phyloP scores from a whole-genome alignment of 202 grass and related monocot species.

The Sporobolus alterniflorus region DNA sequence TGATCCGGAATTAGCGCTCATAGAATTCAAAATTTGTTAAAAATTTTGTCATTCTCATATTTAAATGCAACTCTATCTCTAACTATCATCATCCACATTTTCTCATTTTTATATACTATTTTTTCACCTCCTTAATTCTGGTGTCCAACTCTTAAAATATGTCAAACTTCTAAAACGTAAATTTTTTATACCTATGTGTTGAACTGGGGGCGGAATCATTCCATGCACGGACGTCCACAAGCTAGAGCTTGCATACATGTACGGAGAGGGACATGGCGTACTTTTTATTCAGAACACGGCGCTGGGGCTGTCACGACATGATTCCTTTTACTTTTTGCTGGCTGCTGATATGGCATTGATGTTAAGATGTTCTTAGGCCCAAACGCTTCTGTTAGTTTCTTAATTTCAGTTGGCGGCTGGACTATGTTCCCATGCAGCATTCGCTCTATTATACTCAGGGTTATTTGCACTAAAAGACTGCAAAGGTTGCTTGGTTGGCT shows the following conservation, averaged over 20 bases:
- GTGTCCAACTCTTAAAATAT: too few species aligned
- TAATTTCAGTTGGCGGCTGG: not conserved
- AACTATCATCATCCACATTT: too few species aligned
- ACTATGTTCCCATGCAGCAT: not conserved
- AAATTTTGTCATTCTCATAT: too few species aligned
- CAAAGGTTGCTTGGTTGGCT: not conserved
- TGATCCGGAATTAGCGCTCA: too few species aligned
- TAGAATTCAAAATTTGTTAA: too few species aligned
- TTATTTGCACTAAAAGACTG: not conserved
- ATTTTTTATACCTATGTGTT: not conserved
- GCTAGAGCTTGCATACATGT: not conserved
- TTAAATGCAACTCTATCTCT: too few species aligned
- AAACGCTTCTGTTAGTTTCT: not conserved
- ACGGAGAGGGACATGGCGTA: not conserved
- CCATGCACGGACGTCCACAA: not conserved
- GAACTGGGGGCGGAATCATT: not conserved
- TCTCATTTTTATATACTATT: too few species aligned
- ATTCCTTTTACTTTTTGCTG: too few species aligned
- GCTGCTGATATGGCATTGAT: not conserved
- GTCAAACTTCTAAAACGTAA: too few species aligned
- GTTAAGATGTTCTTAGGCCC: not conserved
- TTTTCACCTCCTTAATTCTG: too few species aligned
- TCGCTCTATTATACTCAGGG: not conserved
- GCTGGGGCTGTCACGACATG: not conserved
- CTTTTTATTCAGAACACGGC: not conserved